These are phyloP conservation scores for Fraxinus greggii DNA, from an alignment of 305 asterid genomes.

Conservation along the genomic window DNA sequence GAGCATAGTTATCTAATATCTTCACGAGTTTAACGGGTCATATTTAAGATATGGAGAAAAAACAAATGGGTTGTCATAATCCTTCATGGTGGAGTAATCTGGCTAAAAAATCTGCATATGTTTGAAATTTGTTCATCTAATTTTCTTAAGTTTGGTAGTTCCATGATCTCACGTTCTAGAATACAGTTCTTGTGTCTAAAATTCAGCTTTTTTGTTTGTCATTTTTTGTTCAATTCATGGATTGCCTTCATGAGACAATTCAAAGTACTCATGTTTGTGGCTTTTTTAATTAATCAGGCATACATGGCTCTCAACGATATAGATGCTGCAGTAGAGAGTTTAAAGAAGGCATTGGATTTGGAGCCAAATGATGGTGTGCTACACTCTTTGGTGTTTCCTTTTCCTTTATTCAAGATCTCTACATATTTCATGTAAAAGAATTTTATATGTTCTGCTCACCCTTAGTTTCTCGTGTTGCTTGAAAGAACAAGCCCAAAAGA, in stretches of 20 bases:
- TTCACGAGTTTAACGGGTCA: background rate
- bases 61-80: background rate
- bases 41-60: background rate
- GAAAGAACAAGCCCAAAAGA: background rate
- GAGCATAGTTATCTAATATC: background rate
- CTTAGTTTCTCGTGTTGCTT: background rate
- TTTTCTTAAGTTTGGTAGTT: background rate
- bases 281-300: slow-evolving; percentile 50
- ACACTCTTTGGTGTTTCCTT: slow-evolving; percentile 1
- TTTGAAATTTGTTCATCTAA: background rate
- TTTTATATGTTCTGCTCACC: background rate
- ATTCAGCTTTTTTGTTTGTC: background rate
- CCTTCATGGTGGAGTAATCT: background rate
- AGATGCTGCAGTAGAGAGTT: slow-evolving; percentile 85
- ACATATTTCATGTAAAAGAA: background rate
- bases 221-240: background rate
- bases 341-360: slow-evolving; percentile 74
- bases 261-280: slow-evolving; percentile 19
- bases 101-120: background rate
- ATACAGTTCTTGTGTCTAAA: background rate
- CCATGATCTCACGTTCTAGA: background rate
- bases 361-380: slow-evolving; percentile 92
- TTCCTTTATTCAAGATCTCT: background rate
- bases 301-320: slow-evolving; percentile 81
- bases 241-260: background rate